phyloP scores from a whole-genome alignment of 768 basidiomycete species.

The Cystobasidium tubakii region DNA sequence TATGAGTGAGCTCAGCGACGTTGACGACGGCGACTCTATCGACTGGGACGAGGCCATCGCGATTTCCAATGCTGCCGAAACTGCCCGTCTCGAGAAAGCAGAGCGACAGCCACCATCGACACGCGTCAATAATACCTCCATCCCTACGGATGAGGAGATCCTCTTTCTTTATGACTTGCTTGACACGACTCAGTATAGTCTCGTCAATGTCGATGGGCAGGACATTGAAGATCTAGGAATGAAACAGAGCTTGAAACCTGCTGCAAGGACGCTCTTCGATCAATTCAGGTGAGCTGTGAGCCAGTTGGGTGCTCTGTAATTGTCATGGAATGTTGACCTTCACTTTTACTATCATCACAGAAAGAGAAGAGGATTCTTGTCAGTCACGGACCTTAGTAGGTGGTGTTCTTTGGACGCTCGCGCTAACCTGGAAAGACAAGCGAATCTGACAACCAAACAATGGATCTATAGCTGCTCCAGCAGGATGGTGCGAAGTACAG shows the following conservation, averaged over 20 bases:
- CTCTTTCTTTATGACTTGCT: constrained; percentile 29
- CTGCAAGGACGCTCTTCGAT: constrained; percentile 14
- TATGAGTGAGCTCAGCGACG: constrained; percentile 16
- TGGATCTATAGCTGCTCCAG: constrained; percentile 7
- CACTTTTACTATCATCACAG: background rate
- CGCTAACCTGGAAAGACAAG: background rate
- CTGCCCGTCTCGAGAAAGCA: background rate
- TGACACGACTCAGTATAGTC: background rate
- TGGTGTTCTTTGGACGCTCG: background rate
- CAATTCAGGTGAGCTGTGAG: constrained; percentile 12
- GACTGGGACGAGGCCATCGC: constrained; percentile 33
- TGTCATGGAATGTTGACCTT: background rate
- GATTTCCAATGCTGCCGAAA: constrained; percentile 3
- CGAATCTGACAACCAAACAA: background rate
- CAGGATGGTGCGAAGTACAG: constrained; percentile 35
- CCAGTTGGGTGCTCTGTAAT: background rate
- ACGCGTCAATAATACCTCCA: background rate
- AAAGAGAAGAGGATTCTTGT: constrained; percentile 24
- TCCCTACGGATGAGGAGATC: constrained; percentile 1
- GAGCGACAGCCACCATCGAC: background rate
- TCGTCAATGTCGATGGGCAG: constrained; percentile 3
- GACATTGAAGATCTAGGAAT: constrained; percentile 34
- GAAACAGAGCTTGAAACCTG: background rate
- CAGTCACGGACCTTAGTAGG: constrained; percentile 30
- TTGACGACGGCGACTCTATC: constrained; percentile 19